phyloP scores from a whole-genome alignment of 495 filamentous ascomycete species.

The Xylaria nigripes region DNA sequence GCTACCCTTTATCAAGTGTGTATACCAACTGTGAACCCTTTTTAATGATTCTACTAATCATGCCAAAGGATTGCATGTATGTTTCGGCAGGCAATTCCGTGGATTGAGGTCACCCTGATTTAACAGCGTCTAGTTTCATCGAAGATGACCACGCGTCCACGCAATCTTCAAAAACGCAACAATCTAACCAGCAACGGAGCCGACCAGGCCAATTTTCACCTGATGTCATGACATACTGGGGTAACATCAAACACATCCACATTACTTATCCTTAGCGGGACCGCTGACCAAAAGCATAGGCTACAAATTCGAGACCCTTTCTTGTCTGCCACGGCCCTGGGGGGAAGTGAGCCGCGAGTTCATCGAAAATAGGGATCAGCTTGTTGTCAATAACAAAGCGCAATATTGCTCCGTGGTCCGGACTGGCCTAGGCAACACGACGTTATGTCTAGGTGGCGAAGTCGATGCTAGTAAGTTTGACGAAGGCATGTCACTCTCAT shows the following conservation, averaged over 20 bases:
- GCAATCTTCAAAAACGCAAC: conserved; percentile 43
- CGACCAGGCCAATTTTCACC: conserved; percentile 40
- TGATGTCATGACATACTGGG: conserved; percentile 52
- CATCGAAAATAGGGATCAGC: conserved; percentile 65
- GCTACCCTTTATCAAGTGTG: conserved; percentile 81
- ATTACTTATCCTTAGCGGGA: not conserved
- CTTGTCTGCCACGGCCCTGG: conserved; percentile 65
- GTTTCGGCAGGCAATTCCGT: conserved; percentile 17
- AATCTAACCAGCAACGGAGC: conserved; percentile 55
- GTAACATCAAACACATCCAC: conserved; percentile 20
- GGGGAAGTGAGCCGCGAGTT: conserved; percentile 56
- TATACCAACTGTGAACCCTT: conserved; percentile 1
- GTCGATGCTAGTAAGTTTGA: conserved; percentile 69
- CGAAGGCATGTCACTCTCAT: not conserved
- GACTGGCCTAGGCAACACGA: conserved; percentile 67
- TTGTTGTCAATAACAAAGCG: conserved; percentile 73
- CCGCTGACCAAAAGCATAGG: conserved; percentile 42
- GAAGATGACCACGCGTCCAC: conserved; percentile 79
- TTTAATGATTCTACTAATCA: conserved; percentile 3
- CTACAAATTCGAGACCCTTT: conserved; percentile 92
- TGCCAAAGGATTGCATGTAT: conserved; percentile 67
- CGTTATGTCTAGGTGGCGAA: conserved; percentile 80
- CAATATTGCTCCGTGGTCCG: conserved; percentile 92
- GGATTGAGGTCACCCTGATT: conserved; percentile 3
- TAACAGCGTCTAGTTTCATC: conserved; percentile 59